Evolutionary conservation across 139 green algal species (phyloP), one percentile per base, ranked within the genome.

Genomic region (Tetradesmus lagerheimii): DNA sequence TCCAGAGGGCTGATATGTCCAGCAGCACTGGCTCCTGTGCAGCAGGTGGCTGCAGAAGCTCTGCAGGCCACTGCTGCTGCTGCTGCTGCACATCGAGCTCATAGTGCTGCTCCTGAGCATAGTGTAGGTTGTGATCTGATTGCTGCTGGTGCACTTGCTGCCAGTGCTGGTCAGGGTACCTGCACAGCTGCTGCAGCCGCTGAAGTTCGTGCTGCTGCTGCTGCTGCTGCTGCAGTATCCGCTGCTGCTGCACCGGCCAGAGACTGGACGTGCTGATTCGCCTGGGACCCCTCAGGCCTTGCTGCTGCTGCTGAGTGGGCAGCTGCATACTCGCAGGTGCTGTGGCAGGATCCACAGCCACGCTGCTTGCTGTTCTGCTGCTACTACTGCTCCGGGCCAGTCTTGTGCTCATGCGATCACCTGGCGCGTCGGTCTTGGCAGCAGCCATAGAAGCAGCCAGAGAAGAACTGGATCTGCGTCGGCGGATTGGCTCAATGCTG

Each of bases 141-240:
- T 76, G 85, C 41, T 75, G 85, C 41, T 84, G 38, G 31, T 83
- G 77, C 77, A 50, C 35, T 23, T 80, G 83, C 84, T 89, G 84
- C 66, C 50, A 45, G 4, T 77, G 38, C 64, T 82, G 64, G 2
- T 82, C 27, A 2, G 5, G 37, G 38, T 71, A 23, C 66, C 80
- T 67, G 27, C 43, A 66, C 1, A 39, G 47, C 47, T 75, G 34
- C 81, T 75, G 81, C 81, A 31, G 20, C 47, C 66, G 85, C 85
- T 71, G 66, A 0, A 37, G 35, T 37, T 89, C 27, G 39, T 85
- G 39, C n/a, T 41, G 39, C 29, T 35, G 41, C 41, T 71, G 80
- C 80, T 85, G 75, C 75, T 80, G 75, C 75, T 80, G 75, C 15
- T 50, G 75, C 35, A 50, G 75, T 29, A 47, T 37, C 35, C 35